phyloP scores from a whole-genome alignment of 148 eudicot species.

The Cornus controversa region DNA sequence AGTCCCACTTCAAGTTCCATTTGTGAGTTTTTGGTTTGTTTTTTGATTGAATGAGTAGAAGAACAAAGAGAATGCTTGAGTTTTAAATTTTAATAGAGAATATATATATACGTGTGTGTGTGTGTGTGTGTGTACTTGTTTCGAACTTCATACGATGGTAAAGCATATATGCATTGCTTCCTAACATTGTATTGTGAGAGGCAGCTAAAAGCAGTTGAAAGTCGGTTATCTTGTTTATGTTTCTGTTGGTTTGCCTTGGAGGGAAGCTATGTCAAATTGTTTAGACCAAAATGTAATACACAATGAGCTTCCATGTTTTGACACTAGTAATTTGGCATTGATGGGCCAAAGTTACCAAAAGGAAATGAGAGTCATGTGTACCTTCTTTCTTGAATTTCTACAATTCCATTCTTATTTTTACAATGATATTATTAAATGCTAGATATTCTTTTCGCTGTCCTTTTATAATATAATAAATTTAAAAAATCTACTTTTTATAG shows the following conservation, averaged over 20 bases:
- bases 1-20: constrained; percentile 72
- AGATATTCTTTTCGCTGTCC: no score
- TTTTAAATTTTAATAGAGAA: neutral
- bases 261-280: neutral
- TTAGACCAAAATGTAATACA: neutral
- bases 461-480: no score
- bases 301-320: neutral
- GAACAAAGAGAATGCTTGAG: neutral
- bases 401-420: no score
- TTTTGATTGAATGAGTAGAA: neutral
- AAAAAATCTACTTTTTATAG: no score
- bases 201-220: neutral
- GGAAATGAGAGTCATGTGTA: no score
- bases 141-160: constrained; percentile 12
- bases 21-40: constrained; percentile 1
- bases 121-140: neutral
- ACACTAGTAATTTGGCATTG: no score
- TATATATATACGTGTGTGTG: neutral
- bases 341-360: no score
- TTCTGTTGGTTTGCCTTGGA: constrained; percentile 13
- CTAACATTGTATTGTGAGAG: constrained; percentile 3
- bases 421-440: no score
- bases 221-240: neutral
- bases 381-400: no score
- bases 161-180: constrained; percentile 52